phyloP scores from a whole-genome alignment of 2,329 filamentous ascomycete genomes.

The Tolypocladium album region DNA sequence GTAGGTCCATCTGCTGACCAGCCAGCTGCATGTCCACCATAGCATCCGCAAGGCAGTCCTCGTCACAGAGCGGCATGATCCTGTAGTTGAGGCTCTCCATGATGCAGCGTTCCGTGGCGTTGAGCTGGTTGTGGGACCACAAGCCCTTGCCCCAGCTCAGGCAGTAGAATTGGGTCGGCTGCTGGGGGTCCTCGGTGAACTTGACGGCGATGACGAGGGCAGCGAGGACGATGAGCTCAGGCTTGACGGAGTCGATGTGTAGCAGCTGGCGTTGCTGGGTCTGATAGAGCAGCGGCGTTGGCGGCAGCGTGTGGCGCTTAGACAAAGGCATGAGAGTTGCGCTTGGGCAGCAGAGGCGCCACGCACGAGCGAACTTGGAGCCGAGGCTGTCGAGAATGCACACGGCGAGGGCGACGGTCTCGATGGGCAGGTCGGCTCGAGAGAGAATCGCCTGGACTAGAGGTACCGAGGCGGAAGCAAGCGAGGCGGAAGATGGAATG shows the following conservation, averaged over 20 bases:
- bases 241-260: constrained; percentile 50
- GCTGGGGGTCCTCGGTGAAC: constrained; percentile 50
- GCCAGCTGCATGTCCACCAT: constrained; percentile 55
- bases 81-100: constrained; percentile 55
- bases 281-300: constrained; percentile 20
- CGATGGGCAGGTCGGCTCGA: constrained; percentile 45
- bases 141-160: constrained; percentile 39
- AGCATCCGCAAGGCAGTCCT: constrained; percentile 45
- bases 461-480: constrained; percentile 45
- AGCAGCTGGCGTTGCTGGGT: constrained; percentile 39
- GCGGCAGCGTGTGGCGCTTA: constrained; percentile 39
- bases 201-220: constrained; percentile 55
- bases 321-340: constrained; percentile 12
- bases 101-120: constrained; percentile 51
- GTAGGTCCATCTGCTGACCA: constrained; percentile 20
- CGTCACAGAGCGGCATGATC: constrained; percentile 49
- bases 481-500: constrained; percentile 51
- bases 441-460: constrained; percentile 50
- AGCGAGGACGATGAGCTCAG: constrained; percentile 52
- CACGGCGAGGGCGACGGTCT: constrained; percentile 53
- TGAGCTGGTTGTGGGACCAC: constrained; percentile 53
- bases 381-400: constrained; percentile 57
- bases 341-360: constrained; percentile 45
- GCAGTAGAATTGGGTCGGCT: constrained; percentile 41
- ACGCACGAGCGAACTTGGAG: constrained; percentile 49